Percentiles rank a stretch among this genome's conserved stretches.
phyloP scores from a whole-genome alignment of 257 asterid genomes.

The Gentiana macrophylla region DNA sequence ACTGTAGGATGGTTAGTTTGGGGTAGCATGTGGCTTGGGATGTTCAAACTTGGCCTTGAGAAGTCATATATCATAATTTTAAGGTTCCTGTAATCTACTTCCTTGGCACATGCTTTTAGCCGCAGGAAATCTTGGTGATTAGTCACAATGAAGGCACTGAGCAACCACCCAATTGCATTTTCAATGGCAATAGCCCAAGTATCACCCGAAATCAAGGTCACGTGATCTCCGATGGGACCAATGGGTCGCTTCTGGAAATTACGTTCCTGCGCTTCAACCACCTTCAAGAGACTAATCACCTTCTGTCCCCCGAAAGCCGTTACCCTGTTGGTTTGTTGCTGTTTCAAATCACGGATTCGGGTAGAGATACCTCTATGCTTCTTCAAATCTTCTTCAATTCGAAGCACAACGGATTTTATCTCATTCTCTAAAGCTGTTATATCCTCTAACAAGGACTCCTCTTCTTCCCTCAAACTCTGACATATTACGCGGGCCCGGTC shows the following conservation, averaged over 20 bases:
- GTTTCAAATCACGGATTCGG: background rate
- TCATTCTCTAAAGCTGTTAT: no score
- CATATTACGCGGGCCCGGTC: no score
- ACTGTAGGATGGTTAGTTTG: background rate
- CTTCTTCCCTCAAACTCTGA: no score
- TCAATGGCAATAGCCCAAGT: constrained; percentile 56
- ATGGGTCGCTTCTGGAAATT: constrained; percentile 73
- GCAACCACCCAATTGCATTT: no score
- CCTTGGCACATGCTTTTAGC: constrained; percentile 21
- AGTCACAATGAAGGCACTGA: no score
- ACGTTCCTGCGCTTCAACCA: constrained; percentile 47
- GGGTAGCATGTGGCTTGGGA: no score
- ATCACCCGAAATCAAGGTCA: constrained; percentile 67
- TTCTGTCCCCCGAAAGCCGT: constrained; percentile 85
- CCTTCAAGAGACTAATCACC: constrained; percentile 58
- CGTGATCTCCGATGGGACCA: constrained; percentile 93
- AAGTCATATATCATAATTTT: constrained; percentile 5
- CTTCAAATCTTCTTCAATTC: constrained; percentile 38
- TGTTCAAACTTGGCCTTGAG: no score
- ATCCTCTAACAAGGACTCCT: no score
- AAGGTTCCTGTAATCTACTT: constrained; percentile 17
- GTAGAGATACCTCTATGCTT: constrained; percentile 7
- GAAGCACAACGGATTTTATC: no score
- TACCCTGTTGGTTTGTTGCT: constrained; percentile 65
- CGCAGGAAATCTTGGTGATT: no score